phyloP scores from a whole-genome alignment of 2,329 filamentous ascomycete genomes.

The Fonsecaea erecta region DNA sequence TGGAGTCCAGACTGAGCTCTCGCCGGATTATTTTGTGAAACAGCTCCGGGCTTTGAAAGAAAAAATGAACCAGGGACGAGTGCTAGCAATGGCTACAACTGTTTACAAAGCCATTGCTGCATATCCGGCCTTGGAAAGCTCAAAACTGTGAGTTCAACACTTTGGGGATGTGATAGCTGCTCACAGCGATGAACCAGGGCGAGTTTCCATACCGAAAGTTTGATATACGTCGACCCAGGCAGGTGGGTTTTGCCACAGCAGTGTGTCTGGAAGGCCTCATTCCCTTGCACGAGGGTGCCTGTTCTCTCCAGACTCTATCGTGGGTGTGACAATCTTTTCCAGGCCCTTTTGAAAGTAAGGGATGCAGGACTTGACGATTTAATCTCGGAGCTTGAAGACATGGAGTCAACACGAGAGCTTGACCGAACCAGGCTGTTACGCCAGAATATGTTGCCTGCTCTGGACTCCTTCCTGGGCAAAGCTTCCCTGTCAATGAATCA shows the following conservation, averaged over 20 bases:
- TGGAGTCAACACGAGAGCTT: constrained; percentile 13
- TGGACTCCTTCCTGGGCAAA: constrained; percentile 19
- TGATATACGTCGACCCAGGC: constrained; percentile 20
- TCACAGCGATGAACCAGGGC: constrained; percentile 16
- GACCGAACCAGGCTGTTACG: constrained; percentile 15
- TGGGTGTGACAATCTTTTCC: constrained; percentile 14
- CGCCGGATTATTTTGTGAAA: constrained; percentile 17
- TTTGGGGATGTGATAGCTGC: constrained; percentile 14
- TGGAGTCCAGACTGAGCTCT: constrained; percentile 21
- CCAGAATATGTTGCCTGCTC: constrained; percentile 20
- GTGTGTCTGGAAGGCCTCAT: constrained; percentile 21
- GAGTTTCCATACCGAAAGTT: constrained; percentile 10
- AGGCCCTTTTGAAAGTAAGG: constrained; percentile 15
- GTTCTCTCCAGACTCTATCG: constrained; percentile 24
- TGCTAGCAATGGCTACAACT: constrained; percentile 2
- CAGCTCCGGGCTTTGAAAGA: constrained; percentile 23
- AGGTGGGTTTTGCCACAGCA: constrained; percentile 13
- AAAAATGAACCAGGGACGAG: constrained; percentile 6
- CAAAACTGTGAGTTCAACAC: constrained; percentile 17
- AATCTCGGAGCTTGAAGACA: constrained; percentile 17
- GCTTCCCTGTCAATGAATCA: constrained; percentile 8
- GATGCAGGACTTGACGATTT: constrained; percentile 22
- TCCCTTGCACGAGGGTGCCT: constrained; percentile 16
- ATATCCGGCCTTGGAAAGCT: constrained; percentile 8
- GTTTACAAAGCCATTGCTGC: constrained; percentile 16